Conservation (phyloP, 2,329 filamentous ascomycete genomes). For the Amphichorda felina region DNA sequence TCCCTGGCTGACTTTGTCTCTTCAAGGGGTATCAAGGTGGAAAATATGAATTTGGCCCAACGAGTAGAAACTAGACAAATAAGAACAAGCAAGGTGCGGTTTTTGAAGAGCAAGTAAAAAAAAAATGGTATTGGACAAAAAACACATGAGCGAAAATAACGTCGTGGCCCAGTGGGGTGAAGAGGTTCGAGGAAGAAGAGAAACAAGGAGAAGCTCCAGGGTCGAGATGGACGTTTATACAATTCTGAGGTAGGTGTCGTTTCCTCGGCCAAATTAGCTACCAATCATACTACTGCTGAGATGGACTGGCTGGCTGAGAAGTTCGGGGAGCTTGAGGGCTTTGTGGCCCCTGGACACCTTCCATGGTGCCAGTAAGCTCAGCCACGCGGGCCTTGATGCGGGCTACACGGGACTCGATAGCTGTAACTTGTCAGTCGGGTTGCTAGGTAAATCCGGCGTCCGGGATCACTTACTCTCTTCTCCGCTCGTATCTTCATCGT, state of each 20-base stretch:
- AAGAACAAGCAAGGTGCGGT: too few species aligned
- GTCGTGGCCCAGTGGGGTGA: slow-evolving; percentile 7
- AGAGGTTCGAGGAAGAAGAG: slow-evolving; percentile 11
- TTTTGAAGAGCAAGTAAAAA: too few species aligned
- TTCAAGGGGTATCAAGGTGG: too few species aligned
- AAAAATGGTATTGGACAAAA: slow-evolving; percentile 1
- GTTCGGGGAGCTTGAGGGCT: neutral
- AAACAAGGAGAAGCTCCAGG: too few species aligned
- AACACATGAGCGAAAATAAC: slow-evolving; percentile 2
- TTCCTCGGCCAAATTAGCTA: slow-evolving; percentile 7
- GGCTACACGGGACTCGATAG: slow-evolving; percentile 91
- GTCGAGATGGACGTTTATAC: too few species aligned
- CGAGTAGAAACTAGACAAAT: too few species aligned
- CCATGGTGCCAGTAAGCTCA: slow-evolving; percentile 80
- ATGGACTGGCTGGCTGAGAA: neutral
- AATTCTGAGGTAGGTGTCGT: too few species aligned
- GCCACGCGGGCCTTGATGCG: slow-evolving; percentile 97
- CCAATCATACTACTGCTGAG: neutral
- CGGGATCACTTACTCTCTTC: slow-evolving; percentile 18
- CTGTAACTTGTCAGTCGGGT: slow-evolving; percentile 32
- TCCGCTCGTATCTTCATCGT: slow-evolving; percentile 7
- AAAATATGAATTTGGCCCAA: too few species aligned
- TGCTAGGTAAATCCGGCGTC: too few species aligned
- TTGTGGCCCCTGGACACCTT: slow-evolving; percentile 31
- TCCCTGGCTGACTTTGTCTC: too few species aligned